These are phyloP conservation scores for Ceriops tagal DNA, from an alignment of 345 rosid species.

Conservation along the genomic window DNA sequence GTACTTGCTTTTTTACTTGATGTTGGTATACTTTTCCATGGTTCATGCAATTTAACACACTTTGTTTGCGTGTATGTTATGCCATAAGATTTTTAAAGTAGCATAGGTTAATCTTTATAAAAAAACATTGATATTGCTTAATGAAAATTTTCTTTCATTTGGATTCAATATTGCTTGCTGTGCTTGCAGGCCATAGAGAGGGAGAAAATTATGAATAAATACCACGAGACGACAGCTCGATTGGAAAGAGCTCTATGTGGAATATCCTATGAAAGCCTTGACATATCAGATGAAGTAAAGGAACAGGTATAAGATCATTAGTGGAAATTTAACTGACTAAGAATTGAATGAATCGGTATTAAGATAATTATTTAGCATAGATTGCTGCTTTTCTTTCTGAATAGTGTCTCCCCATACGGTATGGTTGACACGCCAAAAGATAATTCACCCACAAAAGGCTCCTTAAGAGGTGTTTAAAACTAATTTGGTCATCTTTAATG, in stretches of 20 bases:
- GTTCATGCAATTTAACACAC: too few species aligned
- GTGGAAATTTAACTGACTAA: neutral
- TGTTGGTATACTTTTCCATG: neutral
- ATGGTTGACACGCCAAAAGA: neutral
- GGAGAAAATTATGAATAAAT: constrained; percentile 63
- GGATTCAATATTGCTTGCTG: constrained; percentile 18
- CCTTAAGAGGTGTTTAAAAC: neutral
- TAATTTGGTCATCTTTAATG: neutral
- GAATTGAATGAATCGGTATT: constrained; percentile 72
- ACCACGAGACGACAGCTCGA: constrained; percentile 57
- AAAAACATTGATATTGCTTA: constrained; percentile 80
- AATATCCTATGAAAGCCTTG: constrained; percentile 66
- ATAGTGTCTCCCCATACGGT: neutral
- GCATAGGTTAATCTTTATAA: too few species aligned
- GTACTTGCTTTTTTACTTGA: neutral
- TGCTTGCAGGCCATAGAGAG: constrained; percentile 74
- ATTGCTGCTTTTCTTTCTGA: neutral
- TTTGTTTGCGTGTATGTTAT: too few species aligned
- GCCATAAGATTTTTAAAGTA: too few species aligned
- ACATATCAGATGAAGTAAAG: constrained; percentile 94
- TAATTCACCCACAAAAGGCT: neutral
- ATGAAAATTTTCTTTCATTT: constrained; percentile 12
- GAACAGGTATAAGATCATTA: constrained; percentile 60
- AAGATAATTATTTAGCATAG: constrained; percentile 4
- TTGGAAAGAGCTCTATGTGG: constrained; percentile 71